phyloP scores from a whole-genome alignment of 441 rosid species.

The Geranium incanum region DNA sequence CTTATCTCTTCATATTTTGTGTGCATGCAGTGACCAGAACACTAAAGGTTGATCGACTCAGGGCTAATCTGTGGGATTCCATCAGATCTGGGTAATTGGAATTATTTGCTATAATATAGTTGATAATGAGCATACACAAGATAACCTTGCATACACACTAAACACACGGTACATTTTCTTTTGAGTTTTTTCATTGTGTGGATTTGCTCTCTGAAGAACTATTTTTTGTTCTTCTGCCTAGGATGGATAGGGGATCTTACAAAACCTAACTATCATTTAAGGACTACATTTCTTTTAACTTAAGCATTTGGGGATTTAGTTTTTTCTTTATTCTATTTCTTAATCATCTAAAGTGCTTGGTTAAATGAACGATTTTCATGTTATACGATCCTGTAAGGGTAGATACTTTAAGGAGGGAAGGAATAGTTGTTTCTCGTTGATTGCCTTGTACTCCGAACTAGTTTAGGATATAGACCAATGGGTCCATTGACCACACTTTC shows the following conservation, averaged over 20 bases:
- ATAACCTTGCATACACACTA: not conserved
- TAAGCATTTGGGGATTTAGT: too few relatives aligned
- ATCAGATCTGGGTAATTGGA: slow-evolving; percentile 65
- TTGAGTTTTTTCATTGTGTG: not conserved
- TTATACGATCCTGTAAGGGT: not conserved
- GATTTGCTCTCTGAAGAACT: not conserved
- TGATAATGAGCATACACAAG: not conserved
- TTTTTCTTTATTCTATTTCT: too few relatives aligned
- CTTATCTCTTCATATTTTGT: not conserved
- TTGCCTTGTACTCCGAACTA: not conserved
- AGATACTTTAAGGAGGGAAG: not conserved
- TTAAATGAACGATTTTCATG: not conserved
- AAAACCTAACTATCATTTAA: not conserved
- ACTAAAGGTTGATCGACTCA: slow-evolving; percentile 45
- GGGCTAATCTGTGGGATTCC: slow-evolving; percentile 73
- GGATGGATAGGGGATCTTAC: not conserved
- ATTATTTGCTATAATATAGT: slow-evolving; percentile 9
- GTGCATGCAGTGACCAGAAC: slow-evolving; percentile 48
- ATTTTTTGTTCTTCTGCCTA: not conserved
- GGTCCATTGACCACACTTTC: not conserved
- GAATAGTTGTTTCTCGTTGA: not conserved
- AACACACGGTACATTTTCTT: not conserved
- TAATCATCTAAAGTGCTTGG: not conserved
- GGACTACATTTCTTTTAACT: not conserved
- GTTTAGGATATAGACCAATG: not conserved